These are phyloP conservation scores for Aspergillus latus DNA, from an alignment of 2,329 filamentous ascomycete genomes.

Conservation along the genomic window DNA sequence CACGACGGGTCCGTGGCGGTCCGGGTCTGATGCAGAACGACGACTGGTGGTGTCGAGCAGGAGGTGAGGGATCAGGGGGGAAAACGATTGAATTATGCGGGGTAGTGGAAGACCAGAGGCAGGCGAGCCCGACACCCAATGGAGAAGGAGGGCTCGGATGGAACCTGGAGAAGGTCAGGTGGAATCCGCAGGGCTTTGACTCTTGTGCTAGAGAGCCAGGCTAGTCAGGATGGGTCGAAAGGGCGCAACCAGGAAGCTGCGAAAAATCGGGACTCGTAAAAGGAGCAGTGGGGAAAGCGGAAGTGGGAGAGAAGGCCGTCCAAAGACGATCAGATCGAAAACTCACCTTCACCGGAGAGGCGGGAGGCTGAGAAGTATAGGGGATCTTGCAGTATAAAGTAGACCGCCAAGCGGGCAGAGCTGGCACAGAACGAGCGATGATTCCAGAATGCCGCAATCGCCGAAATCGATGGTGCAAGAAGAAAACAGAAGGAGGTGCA, in stretches of 20 bases:
- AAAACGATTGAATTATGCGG: conserved; percentile 18
- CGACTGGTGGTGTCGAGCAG: conserved; percentile 6
- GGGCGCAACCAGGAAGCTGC: neutral
- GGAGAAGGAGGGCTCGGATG: conserved; percentile 17
- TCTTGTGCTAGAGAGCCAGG: neutral
- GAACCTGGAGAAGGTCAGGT: conserved; percentile 21
- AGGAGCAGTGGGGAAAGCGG: neutral
- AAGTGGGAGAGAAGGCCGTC: neutral
- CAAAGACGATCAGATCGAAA: conserved; percentile 1
- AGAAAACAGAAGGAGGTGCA: conserved; percentile 7
- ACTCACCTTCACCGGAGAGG: conserved; percentile 1
- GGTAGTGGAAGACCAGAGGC: conserved; percentile 17
- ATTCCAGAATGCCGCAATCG: conserved; percentile 25
- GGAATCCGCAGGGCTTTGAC: conserved; percentile 11
- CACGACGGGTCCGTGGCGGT: neutral
- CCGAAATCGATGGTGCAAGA: conserved; percentile 24
- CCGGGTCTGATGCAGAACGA: neutral
- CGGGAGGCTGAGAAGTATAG: neutral
- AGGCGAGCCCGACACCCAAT: conserved; percentile 17
- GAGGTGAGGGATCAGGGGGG: conserved; percentile 6
- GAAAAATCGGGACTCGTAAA: neutral
- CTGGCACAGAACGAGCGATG: conserved; percentile 10
- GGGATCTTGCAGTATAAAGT: neutral
- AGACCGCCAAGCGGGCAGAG: neutral
- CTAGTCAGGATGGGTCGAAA: neutral